A percentile compares a stretch with the other conserved stretches of the same genome.
phyloP scores from a whole-genome alignment of 805 yeast genomes.

The Yamadazyma nakazawae region DNA sequence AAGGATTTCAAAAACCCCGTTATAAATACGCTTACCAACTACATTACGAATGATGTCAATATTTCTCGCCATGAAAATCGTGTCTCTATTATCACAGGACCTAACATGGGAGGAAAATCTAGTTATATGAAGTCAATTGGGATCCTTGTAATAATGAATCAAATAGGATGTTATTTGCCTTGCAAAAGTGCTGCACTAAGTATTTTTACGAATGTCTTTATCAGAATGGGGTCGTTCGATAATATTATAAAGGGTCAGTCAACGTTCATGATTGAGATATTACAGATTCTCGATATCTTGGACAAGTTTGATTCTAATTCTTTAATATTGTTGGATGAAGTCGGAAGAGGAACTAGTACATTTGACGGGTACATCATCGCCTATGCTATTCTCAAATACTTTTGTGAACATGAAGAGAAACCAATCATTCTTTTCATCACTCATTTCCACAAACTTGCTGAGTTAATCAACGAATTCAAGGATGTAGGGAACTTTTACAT shows the following conservation, averaged over 20 bases:
- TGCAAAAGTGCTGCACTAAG: slow-evolving; percentile 61
- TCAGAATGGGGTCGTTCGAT: slow-evolving; percentile 86
- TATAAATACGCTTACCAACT: slow-evolving; percentile 49
- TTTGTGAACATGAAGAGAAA: slow-evolving; percentile 31
- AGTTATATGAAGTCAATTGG: slow-evolving; percentile 75
- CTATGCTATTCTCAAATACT: slow-evolving; percentile 61
- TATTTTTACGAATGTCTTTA: slow-evolving; percentile 70
- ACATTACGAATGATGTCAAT: slow-evolving; percentile 64
- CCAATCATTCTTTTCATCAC: slow-evolving; percentile 78
- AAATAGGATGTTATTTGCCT: slow-evolving; percentile 74
- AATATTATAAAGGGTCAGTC: slow-evolving; percentile 72
- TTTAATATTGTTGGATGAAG: slow-evolving; percentile 66
- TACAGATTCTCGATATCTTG: slow-evolving; percentile 60
- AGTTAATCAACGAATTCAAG: slow-evolving; percentile 40
- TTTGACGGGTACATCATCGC: slow-evolving; percentile 82
- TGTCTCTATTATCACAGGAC: slow-evolving; percentile 70
- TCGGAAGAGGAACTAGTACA: slow-evolving; percentile 76
- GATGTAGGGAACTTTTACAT: slow-evolving; percentile 63
- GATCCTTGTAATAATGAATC: slow-evolving; percentile 65
- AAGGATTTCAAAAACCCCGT: slow-evolving; percentile 65
- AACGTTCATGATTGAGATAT: slow-evolving; percentile 77
- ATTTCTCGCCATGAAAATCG: slow-evolving; percentile 49
- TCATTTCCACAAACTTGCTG: slow-evolving; percentile 69
- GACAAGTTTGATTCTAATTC: slow-evolving; percentile 51
- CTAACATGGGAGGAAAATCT: slow-evolving; percentile 87